Evolutionary conservation across 495 filamentous ascomycete genomes (phyloP).

Genomic region (Daldinia concentrica): DNA sequence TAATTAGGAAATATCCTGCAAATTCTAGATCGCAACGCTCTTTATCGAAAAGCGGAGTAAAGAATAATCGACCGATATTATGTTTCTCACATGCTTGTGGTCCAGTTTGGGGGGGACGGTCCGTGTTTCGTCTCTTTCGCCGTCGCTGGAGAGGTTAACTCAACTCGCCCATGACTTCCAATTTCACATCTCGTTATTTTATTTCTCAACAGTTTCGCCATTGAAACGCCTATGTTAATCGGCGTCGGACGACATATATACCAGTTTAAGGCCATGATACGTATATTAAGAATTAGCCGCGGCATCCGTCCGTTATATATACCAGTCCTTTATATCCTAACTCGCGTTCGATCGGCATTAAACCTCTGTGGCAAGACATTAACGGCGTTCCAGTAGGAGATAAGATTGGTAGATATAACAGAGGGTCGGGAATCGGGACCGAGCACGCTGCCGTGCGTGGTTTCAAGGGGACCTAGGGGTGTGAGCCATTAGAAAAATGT

Average conservation of each 20-base stretch:
- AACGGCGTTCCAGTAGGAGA: background rate
- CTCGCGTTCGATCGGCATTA: background rate
- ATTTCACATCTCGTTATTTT: background rate
- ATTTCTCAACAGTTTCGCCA: background rate
- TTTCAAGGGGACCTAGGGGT: conserved; percentile 21
- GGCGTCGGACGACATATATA: background rate
- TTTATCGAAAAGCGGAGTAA: background rate
- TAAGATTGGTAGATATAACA: background rate
- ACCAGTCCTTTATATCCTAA: background rate
- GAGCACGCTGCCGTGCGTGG: conserved; percentile 14
- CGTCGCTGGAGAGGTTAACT: background rate
- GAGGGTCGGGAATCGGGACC: conserved; percentile 28
- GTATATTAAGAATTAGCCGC: background rate
- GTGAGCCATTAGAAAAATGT: background rate
- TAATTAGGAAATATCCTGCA: background rate
- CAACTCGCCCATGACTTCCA: background rate
- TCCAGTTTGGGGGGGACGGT: background rate
- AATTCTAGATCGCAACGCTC: background rate
- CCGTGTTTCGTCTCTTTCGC: background rate
- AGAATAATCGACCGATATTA: background rate
- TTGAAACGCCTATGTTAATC: background rate
- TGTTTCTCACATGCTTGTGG: background rate
- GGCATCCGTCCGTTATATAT: background rate
- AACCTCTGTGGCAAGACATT: background rate
- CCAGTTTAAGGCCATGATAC: background rate